A percentile compares a stretch with the other conserved stretches of the same genome.
These are phyloP conservation scores for Cryptosporidium canis DNA, from an alignment of 169 alveolate species.

Conservation along the genomic window DNA sequence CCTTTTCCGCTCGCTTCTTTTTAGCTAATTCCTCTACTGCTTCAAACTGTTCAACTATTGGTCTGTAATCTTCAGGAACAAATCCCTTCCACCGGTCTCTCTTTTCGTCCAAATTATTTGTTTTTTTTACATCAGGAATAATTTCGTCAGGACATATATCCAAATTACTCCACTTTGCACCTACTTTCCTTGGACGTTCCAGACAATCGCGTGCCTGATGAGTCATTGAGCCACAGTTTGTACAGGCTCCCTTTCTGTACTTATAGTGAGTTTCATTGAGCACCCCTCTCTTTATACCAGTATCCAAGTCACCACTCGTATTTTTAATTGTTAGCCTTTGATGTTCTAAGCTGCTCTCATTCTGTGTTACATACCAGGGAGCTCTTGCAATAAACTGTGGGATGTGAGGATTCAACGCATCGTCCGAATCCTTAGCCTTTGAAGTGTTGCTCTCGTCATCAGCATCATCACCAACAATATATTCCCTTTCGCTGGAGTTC, in stretches of 20 bases:
- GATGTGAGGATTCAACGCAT: conserved; percentile 84
- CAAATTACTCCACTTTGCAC: conserved; percentile 92
- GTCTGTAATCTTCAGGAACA: conserved; percentile 89
- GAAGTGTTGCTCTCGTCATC: background rate
- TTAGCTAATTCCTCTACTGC: conserved; percentile 86
- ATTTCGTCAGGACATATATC: conserved; percentile 92
- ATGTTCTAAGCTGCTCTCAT: conserved; percentile 80
- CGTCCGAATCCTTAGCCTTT: conserved; percentile 56
- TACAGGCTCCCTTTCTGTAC: conserved; percentile 96
- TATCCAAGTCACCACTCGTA: conserved; percentile 69
- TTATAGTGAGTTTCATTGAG: conserved; percentile 75
- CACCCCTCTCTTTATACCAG: conserved; percentile 74
- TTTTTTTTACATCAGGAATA: conserved; percentile 75
- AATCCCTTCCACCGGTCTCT: conserved; percentile 98
- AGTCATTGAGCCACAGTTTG: conserved; percentile 98
- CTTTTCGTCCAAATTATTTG: conserved; percentile 88
- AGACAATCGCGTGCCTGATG: conserved; percentile 96
- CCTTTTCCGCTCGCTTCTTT: conserved; percentile 83
- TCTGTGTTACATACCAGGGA: conserved; percentile 85
- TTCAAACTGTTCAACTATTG: conserved; percentile 87
- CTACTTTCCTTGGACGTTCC: conserved; percentile 96
- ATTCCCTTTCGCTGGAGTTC: background rate
- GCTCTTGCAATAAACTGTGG: conserved; percentile 88
- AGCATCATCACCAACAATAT: background rate
- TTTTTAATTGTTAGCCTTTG: conserved; percentile 78